A percentile compares a stretch with the other conserved stretches of the same genome.
These are phyloP conservation scores for Solanum chmielewskii DNA, from an alignment of 257 asterid genomes.

Conservation along the genomic window DNA sequence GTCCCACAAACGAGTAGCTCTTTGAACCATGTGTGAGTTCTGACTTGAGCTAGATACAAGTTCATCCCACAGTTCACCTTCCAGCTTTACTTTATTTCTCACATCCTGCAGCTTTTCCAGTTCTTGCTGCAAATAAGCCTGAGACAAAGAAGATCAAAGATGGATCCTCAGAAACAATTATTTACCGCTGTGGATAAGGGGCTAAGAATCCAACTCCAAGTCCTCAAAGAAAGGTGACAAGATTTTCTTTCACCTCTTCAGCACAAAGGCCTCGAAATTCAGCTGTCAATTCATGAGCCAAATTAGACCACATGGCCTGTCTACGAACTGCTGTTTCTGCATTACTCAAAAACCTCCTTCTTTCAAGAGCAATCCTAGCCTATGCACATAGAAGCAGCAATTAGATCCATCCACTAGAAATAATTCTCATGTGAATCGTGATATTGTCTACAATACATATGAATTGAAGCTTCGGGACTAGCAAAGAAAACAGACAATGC, in stretches of 20 bases:
- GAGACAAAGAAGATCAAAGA: conserved; percentile 11
- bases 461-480: neutral
- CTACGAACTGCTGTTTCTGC: conserved; percentile 95
- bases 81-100: conserved; percentile 91
- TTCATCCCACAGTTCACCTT: conserved; percentile 98
- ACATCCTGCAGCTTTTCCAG: conserved; percentile 87
- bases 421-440: neutral
- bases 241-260: conserved; percentile 61
- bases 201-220: neutral
- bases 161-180: neutral
- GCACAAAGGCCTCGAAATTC: conserved; percentile 98
- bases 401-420: neutral
- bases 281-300: conserved; percentile 99
- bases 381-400: conserved; percentile 17
- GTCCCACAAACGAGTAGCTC: conserved; percentile 97
- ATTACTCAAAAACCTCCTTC: conserved; percentile 83
- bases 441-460: neutral
- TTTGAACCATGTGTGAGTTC: conserved; percentile 96
- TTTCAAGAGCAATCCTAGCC: conserved; percentile 99
- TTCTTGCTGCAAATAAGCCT: conserved; percentile 99
- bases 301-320: conserved; percentile 92
- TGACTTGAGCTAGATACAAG: conserved; percentile 99
- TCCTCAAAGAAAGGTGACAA: neutral
- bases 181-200: neutral
- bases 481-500: neutral